Conservation (phyloP, 805 yeast genomes). For the Lachancea quebecensis region DNA sequence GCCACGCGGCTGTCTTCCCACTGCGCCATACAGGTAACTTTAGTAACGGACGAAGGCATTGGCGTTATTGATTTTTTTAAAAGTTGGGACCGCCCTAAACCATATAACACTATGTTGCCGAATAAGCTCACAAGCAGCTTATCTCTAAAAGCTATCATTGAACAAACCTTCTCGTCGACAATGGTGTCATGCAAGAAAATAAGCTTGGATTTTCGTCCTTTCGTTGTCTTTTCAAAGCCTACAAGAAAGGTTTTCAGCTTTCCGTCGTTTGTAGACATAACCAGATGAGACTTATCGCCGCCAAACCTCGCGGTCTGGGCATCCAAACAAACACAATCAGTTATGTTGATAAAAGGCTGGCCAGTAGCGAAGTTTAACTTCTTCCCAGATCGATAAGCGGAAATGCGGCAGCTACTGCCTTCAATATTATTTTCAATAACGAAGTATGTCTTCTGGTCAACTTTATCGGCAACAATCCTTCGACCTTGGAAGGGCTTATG, state of each 20-base stretch:
- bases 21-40: conserved; percentile 45
- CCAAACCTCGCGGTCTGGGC: conserved; percentile 25
- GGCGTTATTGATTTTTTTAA: conserved; percentile 53
- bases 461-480: conserved; percentile 8
- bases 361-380: conserved; percentile 3
- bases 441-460: conserved; percentile 29
- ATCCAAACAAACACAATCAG: conserved; percentile 10
- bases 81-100: conserved; percentile 73
- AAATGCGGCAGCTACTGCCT: conserved; percentile 13
- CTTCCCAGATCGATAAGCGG: conserved; percentile 1
- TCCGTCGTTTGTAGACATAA: conserved; percentile 38
- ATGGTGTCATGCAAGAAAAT: conserved; percentile 54
- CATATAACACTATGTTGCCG: conserved; percentile 51
- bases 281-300: conserved; percentile 30
- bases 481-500: conserved; percentile 8
- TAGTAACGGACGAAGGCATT: conserved; percentile 37
- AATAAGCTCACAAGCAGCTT: conserved; percentile 54
- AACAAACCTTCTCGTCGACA: conserved; percentile 40
- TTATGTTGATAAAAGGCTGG: background rate
- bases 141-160: conserved; percentile 52
- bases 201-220: conserved; percentile 28
- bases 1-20: conserved; percentile 54
- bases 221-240: conserved; percentile 25
- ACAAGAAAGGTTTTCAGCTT: conserved; percentile 17
- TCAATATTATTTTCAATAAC: conserved; percentile 42